Conservation (phyloP, 2,329 filamentous ascomycete species). For the Diaporthe destruens region DNA sequence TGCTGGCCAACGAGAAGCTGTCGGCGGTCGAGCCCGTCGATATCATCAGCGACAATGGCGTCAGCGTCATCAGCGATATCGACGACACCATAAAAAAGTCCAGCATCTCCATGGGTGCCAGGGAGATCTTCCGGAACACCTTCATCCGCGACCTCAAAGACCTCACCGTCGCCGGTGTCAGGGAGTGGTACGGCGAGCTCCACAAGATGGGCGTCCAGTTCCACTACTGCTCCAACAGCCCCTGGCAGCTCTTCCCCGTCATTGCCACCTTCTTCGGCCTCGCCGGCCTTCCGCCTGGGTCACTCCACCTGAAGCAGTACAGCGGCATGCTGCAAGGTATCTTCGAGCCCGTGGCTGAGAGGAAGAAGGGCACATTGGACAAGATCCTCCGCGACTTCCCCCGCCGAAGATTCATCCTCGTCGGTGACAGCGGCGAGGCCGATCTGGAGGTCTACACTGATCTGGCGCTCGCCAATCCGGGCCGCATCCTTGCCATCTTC, state of each 20-base stretch:
- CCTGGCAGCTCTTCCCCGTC: conserved; percentile 96
- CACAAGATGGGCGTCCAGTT: conserved; percentile 85
- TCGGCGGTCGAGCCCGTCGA: conserved; percentile 84
- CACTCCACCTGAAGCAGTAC: conserved; percentile 96
- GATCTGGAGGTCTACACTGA: conserved; percentile 98
- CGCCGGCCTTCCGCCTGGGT: conserved; percentile 85
- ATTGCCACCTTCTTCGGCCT: conserved; percentile 86
- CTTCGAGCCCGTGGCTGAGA: conserved; percentile 95
- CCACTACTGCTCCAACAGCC: conserved; percentile 99
- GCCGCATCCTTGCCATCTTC: conserved; percentile 86
- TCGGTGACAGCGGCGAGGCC: conserved; percentile 96
- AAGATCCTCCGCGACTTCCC: conserved; percentile 91
- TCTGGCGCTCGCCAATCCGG: conserved; percentile 85
- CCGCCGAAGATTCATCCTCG: conserved; percentile 86
- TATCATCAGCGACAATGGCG: conserved; percentile 81
- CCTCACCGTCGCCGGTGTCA: conserved; percentile 86
- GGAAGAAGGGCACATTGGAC: conserved; percentile 90
- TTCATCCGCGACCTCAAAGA: conserved; percentile 89
- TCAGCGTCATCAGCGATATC: conserved; percentile 96
- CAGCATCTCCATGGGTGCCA: conserved; percentile 86
- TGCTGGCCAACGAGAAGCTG: conserved; percentile 87
- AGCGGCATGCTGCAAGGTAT: conserved; percentile 97
- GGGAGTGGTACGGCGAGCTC: conserved; percentile 87
- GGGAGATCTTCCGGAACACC: conserved; percentile 96
- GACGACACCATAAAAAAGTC: conserved; percentile 98